Conservation (phyloP, 169 alveolate species). For the Cytauxzoon felis region DNA sequence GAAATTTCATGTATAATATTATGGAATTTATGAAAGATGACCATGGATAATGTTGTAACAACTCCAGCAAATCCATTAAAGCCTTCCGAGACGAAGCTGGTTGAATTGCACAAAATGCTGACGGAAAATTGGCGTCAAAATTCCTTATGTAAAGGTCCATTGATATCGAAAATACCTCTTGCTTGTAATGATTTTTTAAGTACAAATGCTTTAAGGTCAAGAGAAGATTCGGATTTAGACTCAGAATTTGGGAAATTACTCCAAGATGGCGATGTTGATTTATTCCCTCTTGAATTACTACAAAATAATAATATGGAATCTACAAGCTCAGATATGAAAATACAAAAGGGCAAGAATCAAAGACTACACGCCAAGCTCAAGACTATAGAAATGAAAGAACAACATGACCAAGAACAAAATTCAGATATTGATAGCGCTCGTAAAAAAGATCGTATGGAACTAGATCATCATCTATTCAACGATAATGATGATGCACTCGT, state of each 20-base stretch:
- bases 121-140: slow-evolving; percentile 38
- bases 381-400: slow-evolving; percentile 31
- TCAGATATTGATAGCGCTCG: neutral
- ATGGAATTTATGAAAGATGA: too few relatives aligned
- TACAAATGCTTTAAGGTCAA: neutral
- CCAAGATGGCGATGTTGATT: slow-evolving; percentile 8
- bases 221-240: slow-evolving; percentile 24
- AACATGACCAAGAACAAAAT: slow-evolving; percentile 6
- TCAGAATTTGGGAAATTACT: slow-evolving; percentile 7
- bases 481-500: slow-evolving; percentile 22
- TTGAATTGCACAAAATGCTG: slow-evolving; percentile 30
- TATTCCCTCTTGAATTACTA: slow-evolving; percentile 42
- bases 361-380: slow-evolving; percentile 13
- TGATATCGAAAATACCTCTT: slow-evolving; percentile 8
- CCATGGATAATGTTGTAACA: slow-evolving; percentile 24
- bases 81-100: slow-evolving; percentile 29
- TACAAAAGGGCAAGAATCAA: neutral
- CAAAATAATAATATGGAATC: slow-evolving; percentile 15
- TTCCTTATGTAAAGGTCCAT: slow-evolving; percentile 1
- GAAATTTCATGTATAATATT: too few relatives aligned
- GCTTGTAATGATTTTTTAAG: slow-evolving; percentile 1
- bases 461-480: slow-evolving; percentile 19
- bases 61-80: slow-evolving; percentile 36
- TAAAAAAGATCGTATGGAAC: slow-evolving; percentile 10
- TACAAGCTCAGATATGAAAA: neutral